Conservation (phyloP, 805 yeast genomes). For the Cyberlindnera meyerae region DNA sequence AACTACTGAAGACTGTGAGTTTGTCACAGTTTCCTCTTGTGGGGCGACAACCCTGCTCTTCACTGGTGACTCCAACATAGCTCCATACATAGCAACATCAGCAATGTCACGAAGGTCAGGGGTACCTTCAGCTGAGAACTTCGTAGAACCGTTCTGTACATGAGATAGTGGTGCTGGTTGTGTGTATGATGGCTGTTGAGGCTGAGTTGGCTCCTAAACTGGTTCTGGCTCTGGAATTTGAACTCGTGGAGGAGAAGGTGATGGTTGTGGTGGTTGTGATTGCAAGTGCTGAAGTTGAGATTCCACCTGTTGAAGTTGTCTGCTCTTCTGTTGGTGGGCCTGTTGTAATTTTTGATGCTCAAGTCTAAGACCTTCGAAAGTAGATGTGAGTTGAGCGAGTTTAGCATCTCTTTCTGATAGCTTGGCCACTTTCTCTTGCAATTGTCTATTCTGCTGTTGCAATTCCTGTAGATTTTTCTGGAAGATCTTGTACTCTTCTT, state of each 20-base stretch:
- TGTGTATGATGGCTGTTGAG: background rate
- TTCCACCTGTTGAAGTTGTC: constrained; percentile 7
- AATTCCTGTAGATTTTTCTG: constrained; percentile 10
- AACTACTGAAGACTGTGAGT: too few relatives aligned
- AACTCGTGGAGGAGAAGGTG: constrained; percentile 2
- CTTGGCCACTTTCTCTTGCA: too few relatives aligned
- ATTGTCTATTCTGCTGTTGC: constrained; percentile 5
- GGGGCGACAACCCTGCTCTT: constrained; percentile 1
- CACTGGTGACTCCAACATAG: constrained; percentile 20
- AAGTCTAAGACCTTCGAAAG: constrained; percentile 7
- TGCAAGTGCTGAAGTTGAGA: constrained; percentile 6
- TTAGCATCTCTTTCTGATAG: constrained; percentile 5
- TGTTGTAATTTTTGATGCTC: constrained; percentile 12
- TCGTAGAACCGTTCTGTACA: too few relatives aligned
- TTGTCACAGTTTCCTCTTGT: background rate
- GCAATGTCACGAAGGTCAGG: constrained; percentile 27
- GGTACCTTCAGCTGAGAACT: constrained; percentile 21
- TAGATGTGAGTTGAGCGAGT: constrained; percentile 2
- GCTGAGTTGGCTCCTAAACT: background rate
- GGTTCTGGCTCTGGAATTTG: background rate
- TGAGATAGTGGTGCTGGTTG: too few relatives aligned
- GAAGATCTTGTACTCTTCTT: constrained; percentile 8
- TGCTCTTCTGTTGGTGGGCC: constrained; percentile 8
- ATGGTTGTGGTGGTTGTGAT: constrained; percentile 8
- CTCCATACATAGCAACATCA: constrained; percentile 20